A percentile compares a stretch with the other conserved stretches of the same genome.
Evolutionary conservation across 1,284 basidiomycete species (phyloP).

Genomic region (Puccinia triticina): DNA sequence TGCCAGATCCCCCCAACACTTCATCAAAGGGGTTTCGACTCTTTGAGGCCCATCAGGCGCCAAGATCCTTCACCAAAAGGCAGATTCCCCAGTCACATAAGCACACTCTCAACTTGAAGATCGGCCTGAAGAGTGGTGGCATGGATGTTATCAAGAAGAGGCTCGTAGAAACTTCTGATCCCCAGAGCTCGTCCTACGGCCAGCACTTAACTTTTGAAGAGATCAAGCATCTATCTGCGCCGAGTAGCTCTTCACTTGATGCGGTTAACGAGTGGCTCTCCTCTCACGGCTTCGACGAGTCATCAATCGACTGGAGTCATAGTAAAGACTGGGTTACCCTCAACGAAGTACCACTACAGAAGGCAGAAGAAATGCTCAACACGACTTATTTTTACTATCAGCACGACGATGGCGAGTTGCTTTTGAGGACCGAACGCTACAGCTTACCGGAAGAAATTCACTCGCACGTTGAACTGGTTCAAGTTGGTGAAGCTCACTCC

Average conservation of each 20-base stretch:
- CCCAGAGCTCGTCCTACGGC: constrained; percentile 5
- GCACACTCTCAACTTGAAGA: constrained; percentile 19
- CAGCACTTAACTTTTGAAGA: constrained; percentile 22
- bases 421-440: constrained; percentile 35
- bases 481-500: not conserved
- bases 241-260: not conserved
- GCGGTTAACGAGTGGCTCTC: constrained; percentile 1
- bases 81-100: not conserved
- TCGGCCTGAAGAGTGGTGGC: constrained; percentile 22
- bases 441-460: constrained; percentile 31
- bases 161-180: constrained; percentile 22
- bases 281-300: constrained; percentile 17
- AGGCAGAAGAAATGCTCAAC: constrained; percentile 40
- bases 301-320: constrained; percentile 12
- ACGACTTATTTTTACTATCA: constrained; percentile 27
- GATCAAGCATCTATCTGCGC: not conserved
- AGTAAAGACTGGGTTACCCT: constrained; percentile 39
- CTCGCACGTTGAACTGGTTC: constrained; percentile 29
- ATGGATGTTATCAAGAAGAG: constrained; percentile 4
- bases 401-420: constrained; percentile 16
- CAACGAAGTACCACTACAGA: not conserved
- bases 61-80: constrained; percentile 22
- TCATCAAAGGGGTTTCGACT: constrained; percentile 1
- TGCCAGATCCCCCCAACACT: constrained; percentile 5
- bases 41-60: constrained; percentile 30